phyloP scores from a whole-genome alignment of 129 eudicot genomes.

The Saposhnikovia divaricata region DNA sequence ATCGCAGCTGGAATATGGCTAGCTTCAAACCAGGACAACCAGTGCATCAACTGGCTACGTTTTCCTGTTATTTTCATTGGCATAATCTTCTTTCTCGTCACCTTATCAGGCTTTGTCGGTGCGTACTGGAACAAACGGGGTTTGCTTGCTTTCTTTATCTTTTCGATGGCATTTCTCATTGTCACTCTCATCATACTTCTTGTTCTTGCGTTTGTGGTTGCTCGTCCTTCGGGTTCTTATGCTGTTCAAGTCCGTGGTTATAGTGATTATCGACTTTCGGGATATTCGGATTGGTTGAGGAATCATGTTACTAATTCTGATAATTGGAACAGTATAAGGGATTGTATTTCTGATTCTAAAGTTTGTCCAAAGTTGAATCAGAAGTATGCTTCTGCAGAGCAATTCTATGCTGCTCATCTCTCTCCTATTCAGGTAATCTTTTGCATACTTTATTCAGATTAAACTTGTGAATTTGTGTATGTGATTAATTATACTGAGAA shows the following conservation, averaged over 20 bases:
- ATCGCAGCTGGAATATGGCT: slow-evolving; percentile 87
- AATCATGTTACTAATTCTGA: slow-evolving; percentile 47
- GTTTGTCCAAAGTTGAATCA: slow-evolving; percentile 54
- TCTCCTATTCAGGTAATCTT: slow-evolving; percentile 57
- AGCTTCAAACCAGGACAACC: slow-evolving; percentile 80
- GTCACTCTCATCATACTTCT: slow-evolving; percentile 45
- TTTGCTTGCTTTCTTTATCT: slow-evolving; percentile 67
- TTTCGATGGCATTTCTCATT: slow-evolving; percentile 70
- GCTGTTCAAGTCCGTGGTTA: slow-evolving; percentile 36
- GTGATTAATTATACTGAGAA: not conserved
- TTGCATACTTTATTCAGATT: no score
- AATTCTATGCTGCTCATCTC: slow-evolving; percentile 56
- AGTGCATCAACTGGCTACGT: slow-evolving; percentile 84
- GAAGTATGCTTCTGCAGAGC: slow-evolving; percentile 36
- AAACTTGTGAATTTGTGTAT: not conserved
- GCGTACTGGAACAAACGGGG: slow-evolving; percentile 81
- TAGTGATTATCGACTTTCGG: slow-evolving; percentile 36
- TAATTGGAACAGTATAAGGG: slow-evolving; percentile 67
- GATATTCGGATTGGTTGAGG: slow-evolving; percentile 65
- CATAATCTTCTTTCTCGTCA: slow-evolving; percentile 46
- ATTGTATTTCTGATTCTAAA: slow-evolving; percentile 47
- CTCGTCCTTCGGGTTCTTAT: slow-evolving; percentile 46
- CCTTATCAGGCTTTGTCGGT: slow-evolving; percentile 80
- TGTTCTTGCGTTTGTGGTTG: slow-evolving; percentile 61
- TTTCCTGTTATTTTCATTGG: slow-evolving; percentile 84